Evolutionary conservation across 164 flowering plant species (phyloP), one percentile per base, ranked within the genome.

Genomic region (Piper longum): DNA sequence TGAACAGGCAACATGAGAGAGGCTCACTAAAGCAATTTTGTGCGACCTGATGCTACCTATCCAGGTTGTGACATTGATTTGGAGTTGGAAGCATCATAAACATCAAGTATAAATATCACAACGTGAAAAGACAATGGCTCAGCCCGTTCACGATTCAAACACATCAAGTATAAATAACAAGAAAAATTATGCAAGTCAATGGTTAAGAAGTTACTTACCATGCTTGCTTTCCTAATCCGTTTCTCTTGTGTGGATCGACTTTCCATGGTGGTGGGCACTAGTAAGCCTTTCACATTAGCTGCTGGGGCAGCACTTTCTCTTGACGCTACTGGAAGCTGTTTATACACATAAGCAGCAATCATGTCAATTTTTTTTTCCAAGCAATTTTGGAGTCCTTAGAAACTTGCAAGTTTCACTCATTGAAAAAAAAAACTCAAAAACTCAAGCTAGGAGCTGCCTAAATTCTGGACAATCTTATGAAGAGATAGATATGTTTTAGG

Each of bases 151-250:
- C 36, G 36, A 26, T 26, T 26, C 36, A 26, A 26, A 26, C 36
- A 26, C 36, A 26, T 2, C 36, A 8, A 19, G 17, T 16, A 17
- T 8, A 56, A 3, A 9, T 56, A 9, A 56, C 59, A 4, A 16
- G 17, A 1, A 3, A 56, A 60, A 39, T 60, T 60, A 13, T 6
- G 43, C 4, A 41, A 16, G 17, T 9, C 16, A 57, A 41, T 39
- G 17, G 48, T 16, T 4, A 5, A 41, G 18, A 16, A 18, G 44
- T 41, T 63, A 58, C 74, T 56, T 82, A 89, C 96, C 82, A 70
- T 81, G 96, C 96, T 92, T 52, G 93, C 73, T 76, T 83, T 92
- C 73, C 91, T 74, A 40, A 67, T 62, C 1, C 82, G 78, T 72
- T 86, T 87, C 54, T 87, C 91, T 68, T 83, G 89, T n/a, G 81